phyloP scores from a whole-genome alignment of 1,284 basidiomycete species.

The Melampsora americana region DNA sequence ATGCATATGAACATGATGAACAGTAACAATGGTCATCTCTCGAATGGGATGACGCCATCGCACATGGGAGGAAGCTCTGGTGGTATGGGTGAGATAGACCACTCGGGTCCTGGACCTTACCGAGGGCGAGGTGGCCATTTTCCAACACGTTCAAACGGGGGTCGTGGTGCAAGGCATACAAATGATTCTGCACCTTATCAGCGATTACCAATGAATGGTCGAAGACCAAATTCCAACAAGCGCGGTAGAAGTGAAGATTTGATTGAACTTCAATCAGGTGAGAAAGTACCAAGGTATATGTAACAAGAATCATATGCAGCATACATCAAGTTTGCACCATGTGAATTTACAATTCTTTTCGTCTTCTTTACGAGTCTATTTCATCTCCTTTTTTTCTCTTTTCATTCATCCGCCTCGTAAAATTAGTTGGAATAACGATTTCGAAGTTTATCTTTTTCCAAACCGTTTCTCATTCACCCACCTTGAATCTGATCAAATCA shows the following conservation, averaged over 20 bases:
- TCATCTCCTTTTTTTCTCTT: too few species aligned
- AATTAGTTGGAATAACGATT: too few species aligned
- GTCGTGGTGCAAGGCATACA: constrained; percentile 46
- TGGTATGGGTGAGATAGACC: constrained; percentile 24
- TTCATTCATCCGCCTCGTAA: too few species aligned
- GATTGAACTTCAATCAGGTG: constrained; percentile 60
- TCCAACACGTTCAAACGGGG: constrained; percentile 44
- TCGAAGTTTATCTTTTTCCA: too few species aligned
- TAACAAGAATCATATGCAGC: not conserved
- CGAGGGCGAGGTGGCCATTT: not conserved
- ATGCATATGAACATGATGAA: constrained; percentile 44
- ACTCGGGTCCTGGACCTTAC: constrained; percentile 5
- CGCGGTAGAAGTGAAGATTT: constrained; percentile 76
- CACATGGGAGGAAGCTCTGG: not conserved
- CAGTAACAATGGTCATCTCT: not conserved
- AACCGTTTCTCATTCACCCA: too few species aligned
- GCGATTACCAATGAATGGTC: constrained; percentile 70
- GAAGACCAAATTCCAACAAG: constrained; percentile 63
- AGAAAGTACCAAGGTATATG: constrained; percentile 44
- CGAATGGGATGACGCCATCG: constrained; percentile 3
- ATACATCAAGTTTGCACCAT: too few species aligned
- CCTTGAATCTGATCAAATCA: too few species aligned
- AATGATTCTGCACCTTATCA: constrained; percentile 72
- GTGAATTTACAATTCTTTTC: too few species aligned
- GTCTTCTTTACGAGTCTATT: too few species aligned